Evolutionary conservation across 495 filamentous ascomycete species (phyloP).

Genomic region (Podospora didyma): DNA sequence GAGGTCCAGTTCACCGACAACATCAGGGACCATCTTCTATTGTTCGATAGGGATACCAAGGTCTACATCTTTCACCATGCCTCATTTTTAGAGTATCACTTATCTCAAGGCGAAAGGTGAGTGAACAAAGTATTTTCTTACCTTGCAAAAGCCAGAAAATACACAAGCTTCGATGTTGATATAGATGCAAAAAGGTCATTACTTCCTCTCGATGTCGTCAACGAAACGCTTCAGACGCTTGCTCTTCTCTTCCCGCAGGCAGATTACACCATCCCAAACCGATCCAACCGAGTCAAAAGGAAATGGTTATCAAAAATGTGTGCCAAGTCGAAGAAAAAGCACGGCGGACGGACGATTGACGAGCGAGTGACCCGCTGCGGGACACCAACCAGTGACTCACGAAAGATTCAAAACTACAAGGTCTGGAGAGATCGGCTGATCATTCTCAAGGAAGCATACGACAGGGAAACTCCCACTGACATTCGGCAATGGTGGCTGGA

Average conservation of each 20-base stretch:
- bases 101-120: neutral
- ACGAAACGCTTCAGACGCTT: neutral
- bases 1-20: neutral
- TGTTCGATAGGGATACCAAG: neutral
- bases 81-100: neutral
- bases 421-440: neutral
- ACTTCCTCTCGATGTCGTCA: neutral
- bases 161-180: no score
- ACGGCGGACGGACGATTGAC: neutral
- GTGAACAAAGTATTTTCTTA: neutral
- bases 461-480: neutral
- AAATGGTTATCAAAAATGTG: neutral
- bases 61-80: neutral
- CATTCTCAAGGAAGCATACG: neutral
- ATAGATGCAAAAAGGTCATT: neutral
- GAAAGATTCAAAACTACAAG: neutral
- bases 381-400: neutral
- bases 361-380: neutral
- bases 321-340: neutral
- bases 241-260: neutral
- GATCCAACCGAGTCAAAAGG: neutral
- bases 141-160: neutral
- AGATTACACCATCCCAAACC: neutral
- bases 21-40: neutral
- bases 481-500: conserved; percentile 6